Evolutionary conservation across 306 rosid species (phyloP).

Genomic region (Vigna hirtella): DNA sequence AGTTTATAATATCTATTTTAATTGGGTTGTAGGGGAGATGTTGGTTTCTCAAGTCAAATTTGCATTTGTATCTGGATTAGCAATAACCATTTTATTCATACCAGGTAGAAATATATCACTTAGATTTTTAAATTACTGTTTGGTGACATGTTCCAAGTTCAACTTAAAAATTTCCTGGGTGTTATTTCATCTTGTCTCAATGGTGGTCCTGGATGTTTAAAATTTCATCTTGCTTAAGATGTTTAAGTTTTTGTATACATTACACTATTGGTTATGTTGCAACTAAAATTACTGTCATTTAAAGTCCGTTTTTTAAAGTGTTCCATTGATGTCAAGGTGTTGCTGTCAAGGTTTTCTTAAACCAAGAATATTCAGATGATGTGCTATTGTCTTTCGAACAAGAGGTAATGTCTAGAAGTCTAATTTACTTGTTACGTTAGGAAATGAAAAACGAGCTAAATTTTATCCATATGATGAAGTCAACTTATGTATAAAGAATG

Average conservation of each 20-base stretch:
- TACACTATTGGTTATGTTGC: constrained; percentile 38
- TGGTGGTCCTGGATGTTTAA: background rate
- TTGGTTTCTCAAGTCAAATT: too few species aligned
- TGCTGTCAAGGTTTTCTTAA: constrained; percentile 92
- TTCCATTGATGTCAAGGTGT: constrained; percentile 66
- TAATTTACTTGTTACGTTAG: constrained; percentile 26
- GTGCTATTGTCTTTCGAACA: constrained; percentile 79
- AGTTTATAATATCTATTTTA: too few species aligned
- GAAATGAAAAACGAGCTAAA: constrained; percentile 18
- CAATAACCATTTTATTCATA: too few species aligned
- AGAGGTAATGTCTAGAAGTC: constrained; percentile 69
- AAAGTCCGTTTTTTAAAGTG: background rate
- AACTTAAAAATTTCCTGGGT: too few species aligned
- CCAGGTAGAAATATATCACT: too few species aligned
- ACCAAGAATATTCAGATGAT: constrained; percentile 92
- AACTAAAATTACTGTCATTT: constrained; percentile 28
- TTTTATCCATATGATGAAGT: constrained; percentile 22
- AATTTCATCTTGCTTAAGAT: constrained; percentile 25
- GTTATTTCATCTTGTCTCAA: too few species aligned
- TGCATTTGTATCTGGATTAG: too few species aligned
- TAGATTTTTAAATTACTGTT: too few species aligned
- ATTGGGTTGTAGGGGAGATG: too few species aligned
- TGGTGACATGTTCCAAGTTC: too few species aligned
- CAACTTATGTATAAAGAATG: background rate
- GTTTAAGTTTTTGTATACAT: constrained; percentile 21